Evolutionary conservation across 805 yeast genomes (phyloP).

Genomic region (Sugiyamaella mastotermitis): DNA sequence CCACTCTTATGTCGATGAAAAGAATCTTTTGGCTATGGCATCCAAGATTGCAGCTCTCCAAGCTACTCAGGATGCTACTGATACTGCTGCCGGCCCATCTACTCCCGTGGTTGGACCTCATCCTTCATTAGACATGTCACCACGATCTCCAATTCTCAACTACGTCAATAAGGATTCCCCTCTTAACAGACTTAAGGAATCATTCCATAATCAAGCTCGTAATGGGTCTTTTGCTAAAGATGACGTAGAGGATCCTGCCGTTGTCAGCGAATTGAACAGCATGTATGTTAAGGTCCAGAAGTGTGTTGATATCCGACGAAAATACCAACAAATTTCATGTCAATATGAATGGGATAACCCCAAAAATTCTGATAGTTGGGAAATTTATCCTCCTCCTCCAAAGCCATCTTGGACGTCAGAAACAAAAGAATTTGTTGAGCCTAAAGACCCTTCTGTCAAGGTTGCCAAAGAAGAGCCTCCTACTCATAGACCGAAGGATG

Average conservation of each 20-base stretch:
- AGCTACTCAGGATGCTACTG: background rate
- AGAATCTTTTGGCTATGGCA: conserved; percentile 57
- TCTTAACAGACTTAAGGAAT: conserved; percentile 2
- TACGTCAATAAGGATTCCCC: too few relatives aligned
- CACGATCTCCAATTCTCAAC: conserved; percentile 5
- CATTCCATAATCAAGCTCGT: conserved; percentile 21
- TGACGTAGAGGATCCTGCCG: conserved; percentile 27
- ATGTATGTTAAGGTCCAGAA: conserved; percentile 33
- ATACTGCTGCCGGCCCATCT: conserved; percentile 1
- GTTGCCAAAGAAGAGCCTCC: conserved; percentile 25
- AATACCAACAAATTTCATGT: conserved; percentile 62
- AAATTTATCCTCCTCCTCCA: conserved; percentile 89
- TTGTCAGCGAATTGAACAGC: conserved; percentile 29
- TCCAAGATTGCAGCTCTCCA: conserved; percentile 51
- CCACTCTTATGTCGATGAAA: conserved; percentile 60
- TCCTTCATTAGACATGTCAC: conserved; percentile 10
- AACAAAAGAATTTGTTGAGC: conserved; percentile 42
- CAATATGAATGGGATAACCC: conserved; percentile 81
- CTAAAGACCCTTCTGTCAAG: background rate
- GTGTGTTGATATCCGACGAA: conserved; percentile 69
- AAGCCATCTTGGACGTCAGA: conserved; percentile 73
- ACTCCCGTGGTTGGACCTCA: conserved; percentile 5
- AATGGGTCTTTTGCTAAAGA: conserved; percentile 21
- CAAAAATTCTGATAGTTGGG: conserved; percentile 69
- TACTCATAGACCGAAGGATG: conserved; percentile 3